Conservation (phyloP, 2,329 filamentous ascomycete genomes). For the Fusarium kyushuense region DNA sequence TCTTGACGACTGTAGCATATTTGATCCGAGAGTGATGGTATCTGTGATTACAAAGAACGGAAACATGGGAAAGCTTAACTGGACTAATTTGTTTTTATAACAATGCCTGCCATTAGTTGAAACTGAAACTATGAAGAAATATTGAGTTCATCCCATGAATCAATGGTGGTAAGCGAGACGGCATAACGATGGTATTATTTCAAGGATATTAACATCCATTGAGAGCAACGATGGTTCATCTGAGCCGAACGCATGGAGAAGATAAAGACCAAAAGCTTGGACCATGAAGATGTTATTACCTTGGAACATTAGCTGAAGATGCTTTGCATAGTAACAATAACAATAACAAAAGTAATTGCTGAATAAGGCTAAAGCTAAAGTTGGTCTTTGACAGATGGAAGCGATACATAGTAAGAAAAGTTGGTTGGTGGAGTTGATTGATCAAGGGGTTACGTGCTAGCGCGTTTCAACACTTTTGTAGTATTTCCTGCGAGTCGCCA, state of each 20-base stretch:
- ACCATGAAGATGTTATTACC: not conserved
- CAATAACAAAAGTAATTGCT: not conserved
- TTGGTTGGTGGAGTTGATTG: slow-evolving; percentile 4
- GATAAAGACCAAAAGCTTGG: not conserved
- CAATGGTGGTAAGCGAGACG: not conserved
- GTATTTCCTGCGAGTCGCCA: slow-evolving; percentile 10
- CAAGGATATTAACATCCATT: not conserved
- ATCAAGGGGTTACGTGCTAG: slow-evolving; percentile 22
- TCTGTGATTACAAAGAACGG: not conserved
- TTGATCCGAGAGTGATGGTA: not conserved
- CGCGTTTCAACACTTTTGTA: slow-evolving; percentile 28
- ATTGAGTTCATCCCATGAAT: not conserved
- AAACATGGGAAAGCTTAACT: not conserved
- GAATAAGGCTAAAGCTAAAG: not conserved
- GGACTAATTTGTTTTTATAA: not conserved
- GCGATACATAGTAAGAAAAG: not conserved
- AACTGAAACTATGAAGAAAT: not conserved
- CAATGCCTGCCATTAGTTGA: not conserved
- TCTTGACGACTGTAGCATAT: not conserved
- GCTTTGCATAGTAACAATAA: not conserved
- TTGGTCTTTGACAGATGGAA: not conserved
- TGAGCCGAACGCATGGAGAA: not conserved
- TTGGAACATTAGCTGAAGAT: not conserved
- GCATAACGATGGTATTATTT: slow-evolving; percentile 1
- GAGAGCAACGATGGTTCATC: not conserved